Percentiles rank a stretch among this genome's conserved stretches.
phyloP scores from a whole-genome alignment of 1,139 yeast genomes.

The Hansenula sp. region DNA sequence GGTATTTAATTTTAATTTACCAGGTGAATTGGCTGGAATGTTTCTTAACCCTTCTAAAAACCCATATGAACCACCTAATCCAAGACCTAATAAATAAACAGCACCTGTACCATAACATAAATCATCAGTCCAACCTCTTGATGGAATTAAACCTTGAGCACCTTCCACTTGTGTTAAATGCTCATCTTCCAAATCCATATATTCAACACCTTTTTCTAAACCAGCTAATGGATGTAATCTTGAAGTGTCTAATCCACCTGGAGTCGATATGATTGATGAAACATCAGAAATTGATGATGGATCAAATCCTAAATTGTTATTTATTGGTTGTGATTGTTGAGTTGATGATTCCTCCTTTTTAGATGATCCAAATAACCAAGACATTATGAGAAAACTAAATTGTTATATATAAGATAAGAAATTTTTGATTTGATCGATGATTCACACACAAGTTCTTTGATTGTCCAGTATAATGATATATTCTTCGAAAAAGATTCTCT shows the following conservation, averaged over 20 bases:
- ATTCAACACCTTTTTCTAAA: slow-evolving; percentile 83
- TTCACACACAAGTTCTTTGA: too few species aligned
- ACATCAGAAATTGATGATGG: slow-evolving; percentile 65
- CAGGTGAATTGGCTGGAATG: slow-evolving; percentile 69
- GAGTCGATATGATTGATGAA: slow-evolving; percentile 54
- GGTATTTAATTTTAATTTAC: slow-evolving; percentile 79
- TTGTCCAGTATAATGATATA: too few species aligned
- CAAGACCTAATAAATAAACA: slow-evolving; percentile 77
- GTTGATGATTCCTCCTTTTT: slow-evolving; percentile 28
- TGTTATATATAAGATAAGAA: too few species aligned
- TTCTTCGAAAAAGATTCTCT: too few species aligned
- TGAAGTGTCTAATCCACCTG: slow-evolving; percentile 65
- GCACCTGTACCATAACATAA: slow-evolving; percentile 98
- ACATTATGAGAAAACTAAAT: slow-evolving; percentile 48
- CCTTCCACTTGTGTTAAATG: slow-evolving; percentile 74
- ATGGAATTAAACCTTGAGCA: slow-evolving; percentile 85
- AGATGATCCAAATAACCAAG: slow-evolving; percentile 65
- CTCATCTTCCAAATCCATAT: slow-evolving; percentile 85
- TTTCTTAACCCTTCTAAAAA: slow-evolving; percentile 77
- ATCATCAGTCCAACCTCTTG: slow-evolving; percentile 97
- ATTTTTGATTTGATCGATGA: too few species aligned
- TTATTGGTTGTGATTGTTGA: slow-evolving; percentile 14
- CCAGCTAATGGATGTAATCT: slow-evolving; percentile 93
- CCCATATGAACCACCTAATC: slow-evolving; percentile 87
- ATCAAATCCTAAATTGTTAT: slow-evolving; percentile 56